A percentile compares a stretch with the other conserved stretches of the same genome.
Conservation (phyloP, 805 yeast genomes). For the Ogataea philodendri region DNA sequence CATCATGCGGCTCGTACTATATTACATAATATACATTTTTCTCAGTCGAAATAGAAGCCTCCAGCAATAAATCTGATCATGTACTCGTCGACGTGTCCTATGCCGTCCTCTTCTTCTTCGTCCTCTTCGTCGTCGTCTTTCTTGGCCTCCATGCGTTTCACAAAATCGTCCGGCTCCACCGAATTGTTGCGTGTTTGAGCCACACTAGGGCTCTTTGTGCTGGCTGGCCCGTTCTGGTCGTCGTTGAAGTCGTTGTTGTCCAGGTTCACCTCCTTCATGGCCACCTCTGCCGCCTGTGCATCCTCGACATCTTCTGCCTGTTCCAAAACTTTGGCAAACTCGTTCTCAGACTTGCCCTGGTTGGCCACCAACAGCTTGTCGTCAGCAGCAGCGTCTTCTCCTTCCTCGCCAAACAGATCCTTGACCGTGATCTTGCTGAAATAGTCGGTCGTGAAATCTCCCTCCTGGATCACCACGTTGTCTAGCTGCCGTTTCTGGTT, state of each 20-base stretch:
- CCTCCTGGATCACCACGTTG: constrained; percentile 94
- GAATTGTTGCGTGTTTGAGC: constrained; percentile 25
- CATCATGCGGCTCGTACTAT: constrained; percentile 12
- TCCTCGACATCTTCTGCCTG: constrained; percentile 96
- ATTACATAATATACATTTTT: constrained; percentile 22
- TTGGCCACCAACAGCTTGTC: constrained; percentile 20
- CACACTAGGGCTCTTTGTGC: constrained; percentile 25
- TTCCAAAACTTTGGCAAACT: constrained; percentile 52
- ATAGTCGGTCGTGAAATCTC: constrained; percentile 97
- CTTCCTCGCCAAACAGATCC: constrained; percentile 73
- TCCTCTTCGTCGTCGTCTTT: constrained; percentile 31
- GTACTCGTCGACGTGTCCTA: constrained; percentile 90
- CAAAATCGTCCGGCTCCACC: constrained; percentile 31
- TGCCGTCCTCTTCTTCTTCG: constrained; percentile 57
- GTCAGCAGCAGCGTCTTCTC: constrained; percentile 28
- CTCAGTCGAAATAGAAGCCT: constrained; percentile 64
- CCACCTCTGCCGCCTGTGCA: constrained; percentile 83
- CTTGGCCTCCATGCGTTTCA: constrained; percentile 19
- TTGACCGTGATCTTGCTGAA: constrained; percentile 82
- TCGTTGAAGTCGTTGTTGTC: constrained; percentile 86
- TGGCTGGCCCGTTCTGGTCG: constrained; percentile 26
- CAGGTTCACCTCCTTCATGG: constrained; percentile 78
- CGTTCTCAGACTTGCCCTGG: constrained; percentile 26
- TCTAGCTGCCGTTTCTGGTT: constrained; percentile 92
- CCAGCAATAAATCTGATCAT: constrained; percentile 89